A percentile compares a stretch with the other conserved stretches of the same genome.
phyloP scores from a whole-genome alignment of 2,329 filamentous ascomycete genomes.

The Hypoxylon sp. region DNA sequence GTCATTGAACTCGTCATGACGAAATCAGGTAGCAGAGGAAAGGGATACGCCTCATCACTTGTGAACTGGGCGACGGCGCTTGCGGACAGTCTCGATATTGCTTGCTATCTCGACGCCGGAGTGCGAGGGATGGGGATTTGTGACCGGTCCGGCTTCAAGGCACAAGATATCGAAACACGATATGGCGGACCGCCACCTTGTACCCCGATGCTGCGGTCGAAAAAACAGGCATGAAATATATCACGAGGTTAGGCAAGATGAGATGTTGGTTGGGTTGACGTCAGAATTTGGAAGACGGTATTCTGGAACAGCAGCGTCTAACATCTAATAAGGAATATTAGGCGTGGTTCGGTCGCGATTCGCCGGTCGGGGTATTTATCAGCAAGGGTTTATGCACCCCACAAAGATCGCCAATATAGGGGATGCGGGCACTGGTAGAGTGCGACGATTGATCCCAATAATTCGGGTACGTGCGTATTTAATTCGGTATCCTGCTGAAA shows the following conservation, averaged over 20 bases:
- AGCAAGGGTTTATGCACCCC: constrained; percentile 34
- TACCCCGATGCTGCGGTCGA: constrained; percentile 47
- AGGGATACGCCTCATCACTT: constrained; percentile 46
- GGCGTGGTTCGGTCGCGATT: constrained; percentile 1
- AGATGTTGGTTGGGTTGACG: constrained; percentile 10
- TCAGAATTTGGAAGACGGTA: constrained; percentile 11
- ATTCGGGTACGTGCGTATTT: not conserved
- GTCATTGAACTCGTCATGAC: constrained; percentile 50
- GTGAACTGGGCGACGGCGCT: constrained; percentile 46
- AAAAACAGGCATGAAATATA: constrained; percentile 30
- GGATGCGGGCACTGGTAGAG: constrained; percentile 10
- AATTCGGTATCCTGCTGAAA: not conserved
- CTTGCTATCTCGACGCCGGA: constrained; percentile 50
- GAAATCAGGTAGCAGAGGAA: constrained; percentile 41
- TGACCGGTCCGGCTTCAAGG: constrained; percentile 45
- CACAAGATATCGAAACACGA: constrained; percentile 44
- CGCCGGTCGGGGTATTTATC: not conserved
- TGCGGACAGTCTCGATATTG: constrained; percentile 44
- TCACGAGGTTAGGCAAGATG: not conserved
- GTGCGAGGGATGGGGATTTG: constrained; percentile 48
- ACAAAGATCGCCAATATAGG: constrained; percentile 36
- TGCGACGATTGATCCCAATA: constrained; percentile 13
- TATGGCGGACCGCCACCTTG: constrained; percentile 48
- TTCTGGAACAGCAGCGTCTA: not conserved
- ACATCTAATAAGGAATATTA: constrained; percentile 7